phyloP scores from a whole-genome alignment of 2,329 filamentous ascomycete species.

The Blastomyces emzantsi region DNA sequence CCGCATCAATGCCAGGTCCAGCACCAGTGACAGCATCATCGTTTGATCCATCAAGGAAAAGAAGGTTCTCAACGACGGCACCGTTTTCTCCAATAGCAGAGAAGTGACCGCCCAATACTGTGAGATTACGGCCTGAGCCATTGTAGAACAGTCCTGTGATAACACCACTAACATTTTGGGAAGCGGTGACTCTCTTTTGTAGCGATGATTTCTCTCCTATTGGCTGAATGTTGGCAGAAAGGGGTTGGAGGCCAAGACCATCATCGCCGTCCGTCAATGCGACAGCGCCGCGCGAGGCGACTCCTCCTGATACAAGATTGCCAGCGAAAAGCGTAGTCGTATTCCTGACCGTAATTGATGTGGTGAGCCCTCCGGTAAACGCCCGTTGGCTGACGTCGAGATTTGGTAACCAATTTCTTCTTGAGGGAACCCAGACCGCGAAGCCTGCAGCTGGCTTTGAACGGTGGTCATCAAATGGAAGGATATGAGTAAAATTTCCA shows the following conservation, averaged over 20 bases:
- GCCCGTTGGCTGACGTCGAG: slow-evolving; percentile 54
- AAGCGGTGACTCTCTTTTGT: slow-evolving; percentile 24
- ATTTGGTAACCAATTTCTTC: slow-evolving; percentile 79
- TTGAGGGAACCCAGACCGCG: slow-evolving; percentile 83
- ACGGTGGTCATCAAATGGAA: slow-evolving; percentile 45
- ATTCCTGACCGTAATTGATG: slow-evolving; percentile 53
- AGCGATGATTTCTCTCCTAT: slow-evolving; percentile 17
- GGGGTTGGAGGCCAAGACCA: slow-evolving; percentile 30
- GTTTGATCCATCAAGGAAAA: slow-evolving; percentile 70
- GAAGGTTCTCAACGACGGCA: slow-evolving; percentile 65
- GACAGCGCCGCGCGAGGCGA: slow-evolving; percentile 63
- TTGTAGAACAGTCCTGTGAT: slow-evolving; percentile 22
- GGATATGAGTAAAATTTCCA: slow-evolving; percentile 66
- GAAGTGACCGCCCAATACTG: slow-evolving; percentile 83
- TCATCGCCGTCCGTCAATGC: slow-evolving; percentile 43
- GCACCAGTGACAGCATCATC: slow-evolving; percentile 58
- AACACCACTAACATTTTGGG: slow-evolving; percentile 27
- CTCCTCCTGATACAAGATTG: slow-evolving; percentile 66
- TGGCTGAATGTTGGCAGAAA: slow-evolving; percentile 43
- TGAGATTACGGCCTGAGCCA: slow-evolving; percentile 52
- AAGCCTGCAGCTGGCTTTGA: slow-evolving; percentile 62
- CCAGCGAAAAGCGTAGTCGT: slow-evolving; percentile 62
- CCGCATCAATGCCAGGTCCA: slow-evolving; percentile 50
- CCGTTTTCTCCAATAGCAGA: slow-evolving; percentile 59
- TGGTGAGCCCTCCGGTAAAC: slow-evolving; percentile 63